Conservation (phyloP, 2,329 filamentous ascomycete species). For the Domatiomyces catenatus region DNA sequence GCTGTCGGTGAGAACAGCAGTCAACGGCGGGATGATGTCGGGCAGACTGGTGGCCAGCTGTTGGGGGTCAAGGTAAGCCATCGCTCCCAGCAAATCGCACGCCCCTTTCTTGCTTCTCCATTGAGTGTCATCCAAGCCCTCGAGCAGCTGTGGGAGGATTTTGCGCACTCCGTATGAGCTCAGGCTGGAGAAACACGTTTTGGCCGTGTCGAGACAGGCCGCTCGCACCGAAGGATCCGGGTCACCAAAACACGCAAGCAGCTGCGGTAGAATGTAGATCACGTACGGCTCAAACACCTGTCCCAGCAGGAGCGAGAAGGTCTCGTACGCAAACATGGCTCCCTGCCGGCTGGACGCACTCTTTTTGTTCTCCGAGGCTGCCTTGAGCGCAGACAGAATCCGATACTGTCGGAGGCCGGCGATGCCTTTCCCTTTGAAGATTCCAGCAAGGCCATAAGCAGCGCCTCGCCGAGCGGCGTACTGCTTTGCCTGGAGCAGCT, state of each 20-base stretch:
- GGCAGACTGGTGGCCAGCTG: conserved; percentile 84
- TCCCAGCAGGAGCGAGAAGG: conserved; percentile 72
- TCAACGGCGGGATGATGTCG: conserved; percentile 91
- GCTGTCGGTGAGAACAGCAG: conserved; percentile 85
- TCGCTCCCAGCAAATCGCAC: conserved; percentile 88
- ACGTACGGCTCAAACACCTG: conserved; percentile 91
- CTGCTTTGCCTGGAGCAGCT: conserved; percentile 71
- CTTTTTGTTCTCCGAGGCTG: conserved; percentile 88
- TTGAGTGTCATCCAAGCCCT: conserved; percentile 84
- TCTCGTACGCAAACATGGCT: conserved; percentile 75
- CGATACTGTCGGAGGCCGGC: conserved; percentile 67
- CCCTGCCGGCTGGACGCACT: conserved; percentile 78
- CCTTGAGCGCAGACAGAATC: conserved; percentile 65
- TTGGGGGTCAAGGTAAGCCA: conserved; percentile 95
- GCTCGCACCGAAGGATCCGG: conserved; percentile 77
- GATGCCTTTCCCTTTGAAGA: conserved; percentile 79
- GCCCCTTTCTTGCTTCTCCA: conserved; percentile 98
- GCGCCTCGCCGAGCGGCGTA: conserved; percentile 88
- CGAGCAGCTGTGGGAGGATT: conserved; percentile 77
- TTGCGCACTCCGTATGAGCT: conserved; percentile 94
- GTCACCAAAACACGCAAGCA: conserved; percentile 81
- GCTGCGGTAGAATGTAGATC: conserved; percentile 82
- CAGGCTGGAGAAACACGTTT: conserved; percentile 80
- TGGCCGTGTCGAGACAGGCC: conserved; percentile 80
- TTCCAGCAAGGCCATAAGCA: conserved; percentile 82